Percentiles rank a stretch among this genome's conserved stretches.
These are phyloP conservation scores for Yamadazyma songkhlaensis DNA, from an alignment of 1,139 yeast species.

Conservation along the genomic window DNA sequence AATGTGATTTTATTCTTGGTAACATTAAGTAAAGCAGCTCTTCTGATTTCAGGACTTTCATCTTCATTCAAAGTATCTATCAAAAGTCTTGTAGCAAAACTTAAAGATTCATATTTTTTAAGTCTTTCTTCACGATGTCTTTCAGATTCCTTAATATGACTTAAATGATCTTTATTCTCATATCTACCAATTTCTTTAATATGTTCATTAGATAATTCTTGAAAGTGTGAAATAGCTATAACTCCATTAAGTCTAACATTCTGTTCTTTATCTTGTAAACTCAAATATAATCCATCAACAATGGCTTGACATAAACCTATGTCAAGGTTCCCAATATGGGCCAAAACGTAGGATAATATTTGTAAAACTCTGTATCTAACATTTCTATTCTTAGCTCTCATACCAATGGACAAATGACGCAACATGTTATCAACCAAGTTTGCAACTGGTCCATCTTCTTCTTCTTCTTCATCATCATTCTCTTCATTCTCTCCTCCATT, in stretches of 20 bases:
- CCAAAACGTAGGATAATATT: constrained; percentile 69
- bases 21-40: constrained; percentile 76
- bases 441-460: constrained; percentile 38
- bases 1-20: constrained; percentile 53
- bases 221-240: constrained; percentile 76
- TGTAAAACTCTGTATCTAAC: constrained; percentile 85
- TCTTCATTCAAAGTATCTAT: constrained; percentile 64
- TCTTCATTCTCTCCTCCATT: constrained; percentile 18
- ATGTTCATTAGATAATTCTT: constrained; percentile 41
- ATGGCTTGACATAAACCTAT: constrained; percentile 67
- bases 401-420: constrained; percentile 68
- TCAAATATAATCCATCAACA: constrained; percentile 55
- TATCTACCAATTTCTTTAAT: constrained; percentile 23
- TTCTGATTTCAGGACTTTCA: constrained; percentile 82
- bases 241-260: constrained; percentile 80
- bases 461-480: constrained; percentile 18
- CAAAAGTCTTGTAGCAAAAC: constrained; percentile 10
- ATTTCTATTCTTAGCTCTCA: constrained; percentile 69
- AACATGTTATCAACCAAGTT: constrained; percentile 61
- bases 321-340: constrained; percentile 73
- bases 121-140: constrained; percentile 21
- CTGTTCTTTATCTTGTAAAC: constrained; percentile 79
- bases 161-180: constrained; percentile 1
- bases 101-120: constrained; percentile 3
- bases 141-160: constrained; percentile 23